Conservation (phyloP, 306 rosid genomes). For the Parietaria judaica region DNA sequence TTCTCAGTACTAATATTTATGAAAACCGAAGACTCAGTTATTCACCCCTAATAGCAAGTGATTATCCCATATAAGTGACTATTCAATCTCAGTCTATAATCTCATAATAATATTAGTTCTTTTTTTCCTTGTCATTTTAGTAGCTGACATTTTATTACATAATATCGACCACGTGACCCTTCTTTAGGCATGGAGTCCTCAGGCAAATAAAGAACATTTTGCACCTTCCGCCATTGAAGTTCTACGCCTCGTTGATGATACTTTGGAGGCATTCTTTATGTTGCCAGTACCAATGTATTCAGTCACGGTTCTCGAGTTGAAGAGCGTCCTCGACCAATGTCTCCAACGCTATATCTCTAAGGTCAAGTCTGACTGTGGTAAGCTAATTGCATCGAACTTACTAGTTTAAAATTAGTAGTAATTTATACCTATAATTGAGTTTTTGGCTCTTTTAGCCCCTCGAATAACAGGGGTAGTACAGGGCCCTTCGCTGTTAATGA, state of each 20-base stretch:
- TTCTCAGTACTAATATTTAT: neutral
- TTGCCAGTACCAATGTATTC: conserved; percentile 68
- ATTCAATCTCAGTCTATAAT: neutral
- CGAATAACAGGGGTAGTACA: no score
- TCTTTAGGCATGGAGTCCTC: conserved; percentile 73
- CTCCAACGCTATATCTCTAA: conserved; percentile 64
- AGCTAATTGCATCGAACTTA: conserved; percentile 16
- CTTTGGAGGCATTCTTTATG: conserved; percentile 79
- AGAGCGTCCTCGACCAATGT: conserved; percentile 71
- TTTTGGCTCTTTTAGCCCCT: no score
- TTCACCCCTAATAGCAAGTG: no score
- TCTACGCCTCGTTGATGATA: conserved; percentile 69
- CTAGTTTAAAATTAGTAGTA: neutral
- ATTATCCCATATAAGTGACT: neutral
- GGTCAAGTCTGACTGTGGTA: conserved; percentile 86
- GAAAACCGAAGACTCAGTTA: neutral
- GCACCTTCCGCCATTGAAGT: conserved; percentile 83
- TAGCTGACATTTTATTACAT: neutral
- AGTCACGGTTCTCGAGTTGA: conserved; percentile 61
- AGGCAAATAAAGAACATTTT: conserved; percentile 58
- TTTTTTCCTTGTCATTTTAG: neutral
- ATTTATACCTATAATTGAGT: no score
- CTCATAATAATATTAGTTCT: neutral
- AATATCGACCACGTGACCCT: neutral
- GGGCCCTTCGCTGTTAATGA: no score